These are phyloP conservation scores for Pestalotiopsis sp. DNA, from an alignment of 2,329 filamentous ascomycete species.

Conservation along the genomic window DNA sequence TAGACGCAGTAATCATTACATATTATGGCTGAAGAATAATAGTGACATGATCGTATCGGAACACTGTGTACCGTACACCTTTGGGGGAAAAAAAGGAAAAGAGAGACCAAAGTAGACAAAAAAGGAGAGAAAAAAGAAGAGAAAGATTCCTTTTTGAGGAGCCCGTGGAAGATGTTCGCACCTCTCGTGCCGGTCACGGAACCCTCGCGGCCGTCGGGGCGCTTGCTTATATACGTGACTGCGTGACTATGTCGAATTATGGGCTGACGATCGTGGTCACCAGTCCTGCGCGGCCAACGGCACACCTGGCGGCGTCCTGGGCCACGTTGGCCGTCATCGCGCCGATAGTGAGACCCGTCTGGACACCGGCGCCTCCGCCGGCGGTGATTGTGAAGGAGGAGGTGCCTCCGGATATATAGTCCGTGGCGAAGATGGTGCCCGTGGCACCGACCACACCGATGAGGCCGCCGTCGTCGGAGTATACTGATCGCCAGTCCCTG, in stretches of 20 bases:
- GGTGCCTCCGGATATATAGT: background rate
- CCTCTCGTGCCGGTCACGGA: background rate
- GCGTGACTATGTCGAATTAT: background rate
- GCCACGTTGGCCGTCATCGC: background rate
- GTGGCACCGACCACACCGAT: background rate
- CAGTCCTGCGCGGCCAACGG: background rate
- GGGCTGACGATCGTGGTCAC: background rate
- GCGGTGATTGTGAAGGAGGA: background rate
- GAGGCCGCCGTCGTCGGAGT: background rate
- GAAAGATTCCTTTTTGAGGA: background rate
- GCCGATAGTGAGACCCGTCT: background rate
- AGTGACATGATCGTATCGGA: background rate
- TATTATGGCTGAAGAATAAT: background rate
- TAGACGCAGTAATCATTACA: background rate
- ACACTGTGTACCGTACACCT: background rate
- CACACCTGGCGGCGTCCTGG: background rate
- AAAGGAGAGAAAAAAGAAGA: background rate
- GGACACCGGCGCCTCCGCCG: background rate
- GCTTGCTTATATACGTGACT: background rate
- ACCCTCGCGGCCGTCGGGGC: background rate
- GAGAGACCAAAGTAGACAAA: too few species aligned
- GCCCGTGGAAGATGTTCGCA: background rate
- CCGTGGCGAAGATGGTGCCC: background rate
- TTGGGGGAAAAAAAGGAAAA: too few species aligned
- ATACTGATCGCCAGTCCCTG: background rate